These are phyloP conservation scores for Phytophthora meadii DNA, from an alignment of 352 stramenopile species.

Conservation along the genomic window DNA sequence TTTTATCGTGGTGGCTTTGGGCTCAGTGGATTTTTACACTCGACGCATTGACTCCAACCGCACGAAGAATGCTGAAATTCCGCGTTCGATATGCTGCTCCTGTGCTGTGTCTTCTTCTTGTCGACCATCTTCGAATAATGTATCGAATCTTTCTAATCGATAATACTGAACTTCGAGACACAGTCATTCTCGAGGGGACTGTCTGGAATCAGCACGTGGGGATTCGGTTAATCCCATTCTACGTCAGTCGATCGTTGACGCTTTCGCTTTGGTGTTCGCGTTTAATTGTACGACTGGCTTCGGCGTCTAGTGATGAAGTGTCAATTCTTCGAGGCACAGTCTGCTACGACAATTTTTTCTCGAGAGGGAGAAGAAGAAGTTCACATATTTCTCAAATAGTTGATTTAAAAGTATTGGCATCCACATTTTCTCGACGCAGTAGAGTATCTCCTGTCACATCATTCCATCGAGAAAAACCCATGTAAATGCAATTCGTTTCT, in stretches of 20 bases:
- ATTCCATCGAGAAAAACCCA: constrained; percentile 6
- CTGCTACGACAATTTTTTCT: constrained; percentile 41
- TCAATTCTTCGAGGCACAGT: constrained; percentile 38
- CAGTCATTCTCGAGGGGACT: constrained; percentile 13
- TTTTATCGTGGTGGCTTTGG: constrained; percentile 35
- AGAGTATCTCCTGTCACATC: constrained; percentile 7
- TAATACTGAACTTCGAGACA: constrained; percentile 10
- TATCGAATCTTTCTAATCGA: constrained; percentile 11
- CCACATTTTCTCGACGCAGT: constrained; percentile 6
- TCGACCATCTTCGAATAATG: constrained; percentile 16
- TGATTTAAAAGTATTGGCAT: constrained; percentile 4
- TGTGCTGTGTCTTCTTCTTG: constrained; percentile 12
- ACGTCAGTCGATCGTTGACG: constrained; percentile 25
- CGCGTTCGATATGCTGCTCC: constrained; percentile 8
- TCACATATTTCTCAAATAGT: constrained; percentile 12
- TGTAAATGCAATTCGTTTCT: not conserved
- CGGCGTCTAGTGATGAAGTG: constrained; percentile 19
- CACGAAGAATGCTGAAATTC: constrained; percentile 27
- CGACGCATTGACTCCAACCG: constrained; percentile 43
- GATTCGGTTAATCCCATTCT: constrained; percentile 22
- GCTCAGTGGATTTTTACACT: constrained; percentile 44
- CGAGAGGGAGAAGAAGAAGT: constrained; percentile 11
- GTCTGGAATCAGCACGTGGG: constrained; percentile 21
- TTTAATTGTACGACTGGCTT: constrained; percentile 10
- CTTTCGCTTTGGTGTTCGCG: constrained; percentile 23